Evolutionary conservation across 2,329 filamentous ascomycete species (phyloP), one percentile per base, ranked within the genome.

Genomic region (Diaporthe velutina): DNA sequence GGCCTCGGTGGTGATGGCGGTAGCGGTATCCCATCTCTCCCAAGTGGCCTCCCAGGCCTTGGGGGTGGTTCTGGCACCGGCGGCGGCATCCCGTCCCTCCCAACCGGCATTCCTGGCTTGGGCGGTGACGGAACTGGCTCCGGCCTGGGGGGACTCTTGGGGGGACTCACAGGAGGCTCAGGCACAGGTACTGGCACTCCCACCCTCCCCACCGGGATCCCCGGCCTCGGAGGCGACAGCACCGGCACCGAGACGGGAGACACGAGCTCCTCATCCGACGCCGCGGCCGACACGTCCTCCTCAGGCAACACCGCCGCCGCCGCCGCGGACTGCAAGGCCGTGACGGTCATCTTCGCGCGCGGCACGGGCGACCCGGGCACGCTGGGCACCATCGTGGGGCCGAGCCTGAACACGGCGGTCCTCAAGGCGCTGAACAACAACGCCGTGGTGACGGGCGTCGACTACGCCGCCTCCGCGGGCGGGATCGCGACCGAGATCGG

Each of bases 321-420:
- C 40, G 38, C 33, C 48, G 57, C 45, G 28, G 57, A 48, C 61
- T 78, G 77, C 73, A 73, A 71, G 48, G 50, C 64, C 13, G 73
- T 80, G 22, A 78, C 77, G 42, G 70, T 81, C 35, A 71, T 82
- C 54, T 82, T 80, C 58, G 80, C 80, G 19, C 79, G 81, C 30
- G 81, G 80, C 13, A 82, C 80, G 12, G 77, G 74, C 19, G 80
- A 82, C 71, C 54, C 71, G 0, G 78, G 79, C 30, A 80, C 78
- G 40, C 58, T 81, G 12, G 80, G 80, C n/a, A 58, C 64, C 52
- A 35, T 81, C 4, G 77, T 78, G 19, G 81, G 81, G 0, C 79
- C 81, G 0, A 75, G 76, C 8, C 77, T 81, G 12, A 57, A 77
- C 45, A 66, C 70, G 3, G 78, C 77, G 1, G 42, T 82, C 19